Conservation (phyloP, 78 protist genomes). For the Dictyostelium brefeldianum region DNA sequence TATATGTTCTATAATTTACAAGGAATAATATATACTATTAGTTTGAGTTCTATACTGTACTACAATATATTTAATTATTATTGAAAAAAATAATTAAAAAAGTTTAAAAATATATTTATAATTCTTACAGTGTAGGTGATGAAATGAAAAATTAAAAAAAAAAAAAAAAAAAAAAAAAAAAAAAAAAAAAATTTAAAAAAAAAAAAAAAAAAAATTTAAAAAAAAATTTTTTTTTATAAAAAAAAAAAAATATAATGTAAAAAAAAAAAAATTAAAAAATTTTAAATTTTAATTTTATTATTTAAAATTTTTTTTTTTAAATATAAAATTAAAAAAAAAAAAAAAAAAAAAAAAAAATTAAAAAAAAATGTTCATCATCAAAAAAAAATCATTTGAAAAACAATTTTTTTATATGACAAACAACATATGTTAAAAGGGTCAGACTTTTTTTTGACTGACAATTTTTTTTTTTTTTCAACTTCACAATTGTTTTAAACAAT, state of each 20-base stretch:
- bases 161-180: background rate
- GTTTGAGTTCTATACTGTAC: too few species aligned
- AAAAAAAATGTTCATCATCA: too few species aligned
- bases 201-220: background rate
- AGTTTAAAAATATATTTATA: background rate
- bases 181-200: background rate
- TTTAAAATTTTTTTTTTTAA: background rate
- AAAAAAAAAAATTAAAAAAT: background rate
- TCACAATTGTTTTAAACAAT: too few species aligned
- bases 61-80: background rate
- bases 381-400: too few species aligned
- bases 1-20: background rate
- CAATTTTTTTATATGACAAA: too few species aligned
- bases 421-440: too few species aligned
- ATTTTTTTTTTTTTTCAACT: too few species aligned
- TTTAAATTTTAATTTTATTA: background rate
- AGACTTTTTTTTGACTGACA: too few species aligned
- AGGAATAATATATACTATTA: too few species aligned
- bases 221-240: background rate
- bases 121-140: constrained; percentile 5
- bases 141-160: background rate
- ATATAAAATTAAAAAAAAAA: too few species aligned
- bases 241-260: background rate
- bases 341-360: too few species aligned
- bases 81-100: background rate